Percentiles rank a stretch among this genome's conserved stretches.
Conservation (phyloP, 2,329 filamentous ascomycete genomes). For the Lasiodiplodia theobromae region DNA sequence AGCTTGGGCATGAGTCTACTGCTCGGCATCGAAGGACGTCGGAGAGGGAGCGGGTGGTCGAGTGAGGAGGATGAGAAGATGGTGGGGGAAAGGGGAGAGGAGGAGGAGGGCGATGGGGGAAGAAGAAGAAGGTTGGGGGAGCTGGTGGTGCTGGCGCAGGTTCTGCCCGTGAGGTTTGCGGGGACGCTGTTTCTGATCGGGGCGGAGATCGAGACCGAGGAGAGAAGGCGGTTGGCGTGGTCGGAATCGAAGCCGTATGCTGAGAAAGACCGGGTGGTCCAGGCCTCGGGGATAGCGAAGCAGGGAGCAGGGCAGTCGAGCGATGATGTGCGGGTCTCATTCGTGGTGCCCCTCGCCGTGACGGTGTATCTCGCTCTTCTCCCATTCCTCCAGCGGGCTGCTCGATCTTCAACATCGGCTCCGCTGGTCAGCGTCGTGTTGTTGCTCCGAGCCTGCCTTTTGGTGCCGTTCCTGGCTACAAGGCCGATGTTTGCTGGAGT, state of each 20-base stretch:
- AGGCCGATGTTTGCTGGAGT: not conserved
- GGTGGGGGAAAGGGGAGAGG: not conserved
- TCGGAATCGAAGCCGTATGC: not conserved
- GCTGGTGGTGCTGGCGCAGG: conserved; percentile 8
- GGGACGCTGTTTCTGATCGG: not conserved
- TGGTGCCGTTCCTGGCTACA: not conserved
- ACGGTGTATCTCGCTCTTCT: not conserved
- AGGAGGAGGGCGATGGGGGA: not conserved
- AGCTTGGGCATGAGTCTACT: not conserved
- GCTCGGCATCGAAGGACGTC: not conserved
- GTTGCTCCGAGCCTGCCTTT: not conserved
- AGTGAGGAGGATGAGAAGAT: too few species aligned
- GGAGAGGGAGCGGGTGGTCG: not conserved
- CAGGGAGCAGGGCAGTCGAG: too few species aligned
- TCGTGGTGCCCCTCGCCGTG: not conserved
- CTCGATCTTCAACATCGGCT: not conserved
- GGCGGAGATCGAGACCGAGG: not conserved
- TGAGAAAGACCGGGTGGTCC: not conserved
- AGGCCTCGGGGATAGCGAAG: not conserved
- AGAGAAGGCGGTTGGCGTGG: not conserved
- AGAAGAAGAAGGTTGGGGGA: not conserved
- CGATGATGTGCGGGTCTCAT: not conserved
- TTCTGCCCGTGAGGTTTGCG: conserved; percentile 3
- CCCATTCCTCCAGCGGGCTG: not conserved
- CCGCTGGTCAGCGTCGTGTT: not conserved